Percentiles rank a stretch among this genome's conserved stretches.
Conservation (phyloP, 345 rosid species). For the Jatropha curcas region DNA sequence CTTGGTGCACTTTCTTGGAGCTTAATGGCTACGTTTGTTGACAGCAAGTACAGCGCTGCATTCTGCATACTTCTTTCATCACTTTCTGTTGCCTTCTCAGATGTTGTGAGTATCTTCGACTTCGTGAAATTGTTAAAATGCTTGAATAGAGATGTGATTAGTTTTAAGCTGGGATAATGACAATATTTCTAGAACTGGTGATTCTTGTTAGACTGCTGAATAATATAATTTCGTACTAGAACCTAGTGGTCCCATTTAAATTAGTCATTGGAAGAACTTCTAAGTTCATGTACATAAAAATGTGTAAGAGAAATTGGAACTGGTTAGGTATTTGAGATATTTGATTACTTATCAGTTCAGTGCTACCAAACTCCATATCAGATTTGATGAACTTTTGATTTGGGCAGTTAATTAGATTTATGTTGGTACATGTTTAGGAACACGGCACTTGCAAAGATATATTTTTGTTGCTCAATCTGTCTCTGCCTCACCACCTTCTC, state of each 20-base stretch:
- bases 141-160: background rate
- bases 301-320: background rate
- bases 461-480: background rate
- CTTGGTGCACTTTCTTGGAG: constrained; percentile 97
- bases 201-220: background rate
- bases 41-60: constrained; percentile 81
- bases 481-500: background rate
- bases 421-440: background rate
- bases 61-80: constrained; percentile 87
- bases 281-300: background rate
- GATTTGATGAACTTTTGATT: background rate
- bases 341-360: background rate
- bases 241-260: background rate
- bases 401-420: background rate
- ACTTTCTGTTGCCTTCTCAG: constrained; percentile 96
- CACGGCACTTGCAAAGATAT: background rate
- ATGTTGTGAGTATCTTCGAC: constrained; percentile 62
- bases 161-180: background rate
- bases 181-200: background rate
- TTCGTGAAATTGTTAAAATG: background rate
- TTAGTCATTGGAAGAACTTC: background rate
- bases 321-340: background rate
- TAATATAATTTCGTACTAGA: background rate
- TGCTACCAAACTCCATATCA: background rate
- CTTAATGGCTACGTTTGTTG: constrained; percentile 90